Evolutionary conservation across 257 asterid species (phyloP), one percentile per base, ranked within the genome.

Genomic region (Haberlea rhodopensis): DNA sequence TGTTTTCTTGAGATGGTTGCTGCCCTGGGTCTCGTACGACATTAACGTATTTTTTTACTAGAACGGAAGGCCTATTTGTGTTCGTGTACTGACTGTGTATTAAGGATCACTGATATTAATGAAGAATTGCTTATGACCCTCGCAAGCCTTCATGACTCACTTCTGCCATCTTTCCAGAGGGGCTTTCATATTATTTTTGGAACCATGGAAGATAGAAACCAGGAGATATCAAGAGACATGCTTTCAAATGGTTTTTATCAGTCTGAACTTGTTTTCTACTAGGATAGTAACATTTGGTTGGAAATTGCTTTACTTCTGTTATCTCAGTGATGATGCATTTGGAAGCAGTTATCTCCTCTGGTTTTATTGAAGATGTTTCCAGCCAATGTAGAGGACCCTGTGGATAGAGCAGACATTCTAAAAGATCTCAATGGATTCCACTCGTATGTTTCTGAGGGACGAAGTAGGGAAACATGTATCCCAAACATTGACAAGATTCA

Each of bases 331-430:
- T 45, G 99, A 87, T 56, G 88, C 84, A 52, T 92, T 89, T 73
- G 79, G 78, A 76, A 78, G 71, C 62, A 69, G 73, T 63, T 53
- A 51, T 75, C 88, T 51, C 73, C 71, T 74, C 88, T 91, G 29
- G 69, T 74, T 62, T 71, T 91, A 70, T 67, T 79, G 78, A 92
- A 89, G 81, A 89, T 92, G 89, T 81, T 92, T 81, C 99, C 99
- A 10, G 92, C 95, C 68, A 87, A 79, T 80, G 85, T 92, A 56
- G 95, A 84, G 78, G 97, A 92, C 71, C 96, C 97, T 63, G 59
- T 81, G 51, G 79, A 85, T 71, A 84, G 99, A 81, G 85, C 95
- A n/a, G 97, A 92, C 67, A 85, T 92, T 70, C 64, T 92, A 54
- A 81, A 91, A 75, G 94, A 80, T 67, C 84, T 92, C 65, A 67